A percentile compares a stretch with the other conserved stretches of the same genome.
phyloP scores from a whole-genome alignment of 352 stramenopile species.

The Pythium apleroticum region DNA sequence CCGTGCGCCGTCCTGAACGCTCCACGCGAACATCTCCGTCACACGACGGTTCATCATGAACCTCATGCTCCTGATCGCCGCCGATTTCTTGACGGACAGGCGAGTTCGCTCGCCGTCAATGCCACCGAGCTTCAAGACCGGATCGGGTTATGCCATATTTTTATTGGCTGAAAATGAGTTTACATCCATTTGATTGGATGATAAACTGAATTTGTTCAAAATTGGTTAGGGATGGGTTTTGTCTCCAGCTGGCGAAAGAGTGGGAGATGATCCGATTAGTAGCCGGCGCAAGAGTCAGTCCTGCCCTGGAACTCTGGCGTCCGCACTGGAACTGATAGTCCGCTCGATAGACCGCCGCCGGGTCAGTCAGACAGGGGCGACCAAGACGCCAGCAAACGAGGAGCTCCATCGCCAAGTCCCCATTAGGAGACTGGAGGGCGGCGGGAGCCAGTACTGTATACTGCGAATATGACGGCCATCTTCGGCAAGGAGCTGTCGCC shows the following conservation, averaged over 20 bases:
- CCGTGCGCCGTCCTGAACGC: not conserved
- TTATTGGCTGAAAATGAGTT: not conserved
- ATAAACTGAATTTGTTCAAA: not conserved
- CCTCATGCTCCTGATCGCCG: no score
- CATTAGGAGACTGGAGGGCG: not conserved
- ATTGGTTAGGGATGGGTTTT: not conserved
- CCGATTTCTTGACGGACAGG: not conserved
- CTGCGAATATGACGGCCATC: slow-evolving; percentile 65
- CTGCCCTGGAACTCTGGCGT: not conserved
- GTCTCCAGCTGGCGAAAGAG: not conserved
- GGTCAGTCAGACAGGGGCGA: not conserved
- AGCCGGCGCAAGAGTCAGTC: slow-evolving; percentile 19
- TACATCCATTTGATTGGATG: not conserved
- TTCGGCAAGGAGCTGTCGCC: slow-evolving; percentile 76
- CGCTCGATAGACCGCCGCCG: no score
- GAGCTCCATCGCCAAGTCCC: not conserved
- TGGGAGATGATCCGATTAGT: slow-evolving; percentile 11
- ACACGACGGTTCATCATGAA: not conserved
- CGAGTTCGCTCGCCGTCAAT: not conserved
- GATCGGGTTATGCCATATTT: not conserved
- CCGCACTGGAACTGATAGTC: not conserved
- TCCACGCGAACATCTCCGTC: not conserved
- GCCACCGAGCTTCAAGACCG: not conserved
- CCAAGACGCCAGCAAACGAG: not conserved
- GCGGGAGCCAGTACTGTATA: not conserved